Base-by-base conservation (phyloP, 768 basidiomycete genomes). In the Rhizopogon rudus region DNA sequence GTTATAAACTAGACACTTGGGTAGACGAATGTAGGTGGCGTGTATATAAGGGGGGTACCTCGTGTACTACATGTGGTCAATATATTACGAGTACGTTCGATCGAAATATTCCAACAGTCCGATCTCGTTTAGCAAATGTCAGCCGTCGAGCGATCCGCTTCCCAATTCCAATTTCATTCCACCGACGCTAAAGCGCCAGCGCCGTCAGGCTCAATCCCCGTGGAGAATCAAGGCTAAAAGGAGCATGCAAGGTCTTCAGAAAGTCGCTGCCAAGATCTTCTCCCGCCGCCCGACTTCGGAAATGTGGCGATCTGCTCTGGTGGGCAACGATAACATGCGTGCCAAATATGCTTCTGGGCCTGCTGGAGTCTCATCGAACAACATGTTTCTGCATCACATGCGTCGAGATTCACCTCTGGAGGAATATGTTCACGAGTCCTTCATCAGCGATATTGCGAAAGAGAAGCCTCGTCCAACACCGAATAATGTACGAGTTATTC, bases 71-170 rank as follows among this genome's bases (percentile, higher is more conserved):
- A 25, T 25, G 22, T 2, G 3, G 22, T 2, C 2, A 25, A 25
- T n/a, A n/a, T n/a, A n/a, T n/a, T 3, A 25, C 22, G 3, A 25
- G 22, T 25, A 25, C 3, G 3, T 25, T 25, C 22, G 3, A 25
- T 25, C 2, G 22, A 25, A 25, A 25, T 25, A 25, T 25, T 2
- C 22, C 22, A 25, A 25, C 22, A 25, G 22, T n/a, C 35, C 44
- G 40, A 35, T 53, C n/a, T 31, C 39, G n/a, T 16, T 40, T 14
- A 25, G 25, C 20, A 25, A 55, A 9, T 52, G 48, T 29, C 51
- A 31, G 25, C 54, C 45, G 9, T n/a, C 29, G n/a, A 28, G 45
- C 44, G 56, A 57, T 37, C 56, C 56, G 28, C 44, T 57, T 3
- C 56, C 56, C 13, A 37, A 55, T 2, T 57, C 55, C 17, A 40